Base-by-base conservation (phyloP, 2,329 filamentous ascomycete species). In the Sclerotinia subarctica region DNA sequence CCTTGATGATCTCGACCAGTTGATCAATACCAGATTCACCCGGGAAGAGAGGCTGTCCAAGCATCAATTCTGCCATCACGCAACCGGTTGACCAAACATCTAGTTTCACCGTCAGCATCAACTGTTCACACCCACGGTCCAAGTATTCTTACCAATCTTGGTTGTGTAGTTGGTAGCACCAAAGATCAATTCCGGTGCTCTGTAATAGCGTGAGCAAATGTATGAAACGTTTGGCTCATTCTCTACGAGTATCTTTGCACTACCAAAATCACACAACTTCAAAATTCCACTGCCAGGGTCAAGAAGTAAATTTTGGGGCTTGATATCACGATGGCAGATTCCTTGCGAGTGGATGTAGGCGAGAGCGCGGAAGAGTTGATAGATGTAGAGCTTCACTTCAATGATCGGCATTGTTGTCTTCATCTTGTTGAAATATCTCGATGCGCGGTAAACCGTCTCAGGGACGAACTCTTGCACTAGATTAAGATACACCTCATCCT, bases 51-150 rank as follows among this genome's bases (percentile, higher is more conserved):
- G 95, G 95, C 80, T 99, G 95, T 64, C 95, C 95, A 72, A 99
- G 88, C 95, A 99, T 99, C 78, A 99, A 84, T 81, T 99, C 95
- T 29, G 95, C 95, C 95, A 99, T 99, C 72, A 99, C 95, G 80
- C 95, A 99, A 67, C 95, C 95, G 64, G 95, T 99, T 57, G 95
- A 99, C 95, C 95, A 99, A 58, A 99, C 94, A 82, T 99, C 95
- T 99, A 66, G 56, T 5, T 53, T 21, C 44, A 57, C 19, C 32
- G 66, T 74, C 69, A 73, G 69, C 60, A 59, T 68, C 17, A 32
- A 17, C 57, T 64, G 67, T 73, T 71, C 70, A 47, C 47, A 59
- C n/a, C 19, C 53, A 62, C 35, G 69, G 57, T 38, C 66, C 53
- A 54, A 68, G 68, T 32, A 69, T 78, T 32, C 90, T 81, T 88